Base-by-base conservation (phyloP, 768 basidiomycete genomes). In the Termitomyces sp. region DNA sequence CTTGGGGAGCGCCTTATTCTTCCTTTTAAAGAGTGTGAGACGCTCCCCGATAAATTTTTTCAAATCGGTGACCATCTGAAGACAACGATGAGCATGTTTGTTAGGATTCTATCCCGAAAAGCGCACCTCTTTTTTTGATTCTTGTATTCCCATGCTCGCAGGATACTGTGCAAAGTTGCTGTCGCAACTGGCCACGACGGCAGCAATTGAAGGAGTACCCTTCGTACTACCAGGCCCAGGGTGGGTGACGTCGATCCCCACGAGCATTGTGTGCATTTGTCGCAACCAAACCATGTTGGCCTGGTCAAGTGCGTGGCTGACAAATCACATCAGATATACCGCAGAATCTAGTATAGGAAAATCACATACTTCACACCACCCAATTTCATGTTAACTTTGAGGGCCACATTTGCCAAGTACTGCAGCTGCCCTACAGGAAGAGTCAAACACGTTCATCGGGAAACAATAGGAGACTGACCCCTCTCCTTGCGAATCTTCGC, bases 321-420 rank as follows among this genome's bases (percentile, higher is more conserved):
- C 8, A 9, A 9, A 17, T 53, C 28, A 21, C 12, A 48, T 45
- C 35, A 57, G 15, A 9, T 0, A 47, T 17, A 17, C 6, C 58
- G 45, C 19, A 45, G 14, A 46, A 60, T 21, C 44, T 47, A 23
- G 61, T 31, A 31, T n/a, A 48, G 9, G 19, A 35, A 31, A 17
- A 41, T 23, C 5, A 70, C 71, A 63, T 78, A 90, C 73, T 94
- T 94, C 46, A 85, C 72, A 9, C 91, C 91, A 21, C 89, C 89
- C 38, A 92, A 75, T 72, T 94, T 94, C 69, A 84, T 83, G 64
- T 94, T 94, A 49, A 92, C 78, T 65, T 93, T 92, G 53, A 93
- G 71, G 2, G 87, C 86, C 45, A 92, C 85, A 64, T 91, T 93
- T 14, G 89, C 87, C 53, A 88, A 88, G 65, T 91, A 93, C 59